Evolutionary conservation across 192 early-diverging fungal genomes (phyloP).

Genomic region (Linnemannia schmuckeri): DNA sequence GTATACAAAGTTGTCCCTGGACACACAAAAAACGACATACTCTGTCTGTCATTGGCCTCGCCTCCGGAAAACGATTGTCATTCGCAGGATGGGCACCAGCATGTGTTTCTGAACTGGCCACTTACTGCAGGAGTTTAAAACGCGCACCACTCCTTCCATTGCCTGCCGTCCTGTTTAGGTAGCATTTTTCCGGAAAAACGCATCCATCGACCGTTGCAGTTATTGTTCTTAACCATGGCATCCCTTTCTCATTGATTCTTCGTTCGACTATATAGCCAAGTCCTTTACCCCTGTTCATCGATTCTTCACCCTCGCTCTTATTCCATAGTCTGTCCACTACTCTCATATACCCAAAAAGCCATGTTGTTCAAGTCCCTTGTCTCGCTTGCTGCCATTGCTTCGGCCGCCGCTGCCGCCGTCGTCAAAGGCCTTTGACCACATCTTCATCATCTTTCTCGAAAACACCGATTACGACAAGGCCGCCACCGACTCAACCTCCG

Average conservation of each 20-base stretch:
- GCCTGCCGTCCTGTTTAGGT: neutral
- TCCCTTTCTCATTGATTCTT: neutral
- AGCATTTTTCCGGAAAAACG: slow-evolving; percentile 21
- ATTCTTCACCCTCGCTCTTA: neutral
- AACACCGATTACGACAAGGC: slow-evolving; percentile 43
- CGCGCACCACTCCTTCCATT: neutral
- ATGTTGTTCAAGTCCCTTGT: slow-evolving; percentile 46
- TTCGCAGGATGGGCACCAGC: neutral
- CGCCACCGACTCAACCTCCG: slow-evolving; percentile 1
- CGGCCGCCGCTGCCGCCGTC: slow-evolving; percentile 24
- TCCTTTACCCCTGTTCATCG: neutral
- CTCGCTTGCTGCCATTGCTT: slow-evolving; percentile 27
- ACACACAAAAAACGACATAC: neutral
- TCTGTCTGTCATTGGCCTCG: neutral
- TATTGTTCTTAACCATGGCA: neutral
- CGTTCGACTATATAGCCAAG: neutral
- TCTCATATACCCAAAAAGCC: neutral
- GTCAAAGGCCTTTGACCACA: slow-evolving; percentile 39
- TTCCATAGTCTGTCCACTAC: neutral
- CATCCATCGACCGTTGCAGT: neutral
- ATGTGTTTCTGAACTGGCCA: neutral
- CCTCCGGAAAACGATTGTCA: neutral
- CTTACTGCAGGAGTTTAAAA: slow-evolving; percentile 9
- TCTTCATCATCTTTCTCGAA: slow-evolving; percentile 53
- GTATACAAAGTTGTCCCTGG: neutral